Conservation (phyloP, 805 yeast genomes). For the Wickerhamomyces tratensis region DNA sequence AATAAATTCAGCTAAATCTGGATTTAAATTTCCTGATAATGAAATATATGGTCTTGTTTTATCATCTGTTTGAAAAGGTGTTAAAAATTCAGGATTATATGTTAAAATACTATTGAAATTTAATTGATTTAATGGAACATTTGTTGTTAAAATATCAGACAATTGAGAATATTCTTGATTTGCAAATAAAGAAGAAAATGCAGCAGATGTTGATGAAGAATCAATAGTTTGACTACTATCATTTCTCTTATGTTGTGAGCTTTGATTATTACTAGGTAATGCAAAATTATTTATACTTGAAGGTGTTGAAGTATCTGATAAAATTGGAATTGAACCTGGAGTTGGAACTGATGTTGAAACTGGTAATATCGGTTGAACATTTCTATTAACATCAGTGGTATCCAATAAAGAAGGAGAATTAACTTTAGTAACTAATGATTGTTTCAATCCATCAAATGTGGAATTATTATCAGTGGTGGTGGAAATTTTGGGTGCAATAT, state of each 20-base stretch:
- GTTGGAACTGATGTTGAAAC: neutral
- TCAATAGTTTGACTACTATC: neutral
- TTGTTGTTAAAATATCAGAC: slow-evolving; percentile 26
- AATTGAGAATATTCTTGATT: slow-evolving; percentile 32
- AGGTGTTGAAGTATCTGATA: neutral
- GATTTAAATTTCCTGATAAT: slow-evolving; percentile 12
- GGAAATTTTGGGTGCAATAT: too few species aligned
- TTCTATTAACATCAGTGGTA: too few species aligned
- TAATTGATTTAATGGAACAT: slow-evolving; percentile 5
- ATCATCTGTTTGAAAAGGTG: slow-evolving; percentile 17
- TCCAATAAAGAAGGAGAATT: too few species aligned
- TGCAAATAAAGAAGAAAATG: slow-evolving; percentile 23
- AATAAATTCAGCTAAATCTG: neutral
- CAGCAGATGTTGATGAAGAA: slow-evolving; percentile 13
- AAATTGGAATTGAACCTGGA: neutral
- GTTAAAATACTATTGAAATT: slow-evolving; percentile 10
- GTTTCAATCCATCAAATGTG: too few species aligned
- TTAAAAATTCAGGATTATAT: slow-evolving; percentile 17
- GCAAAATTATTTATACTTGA: neutral
- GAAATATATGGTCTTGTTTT: slow-evolving; percentile 20
- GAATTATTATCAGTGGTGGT: too few species aligned
- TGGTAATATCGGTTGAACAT: too few species aligned
- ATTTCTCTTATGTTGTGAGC: neutral
- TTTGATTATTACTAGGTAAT: neutral
- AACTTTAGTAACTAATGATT: too few species aligned